These are phyloP conservation scores for Fusarium miscanthi DNA, from an alignment of 2,329 filamentous ascomycete genomes.

Conservation along the genomic window DNA sequence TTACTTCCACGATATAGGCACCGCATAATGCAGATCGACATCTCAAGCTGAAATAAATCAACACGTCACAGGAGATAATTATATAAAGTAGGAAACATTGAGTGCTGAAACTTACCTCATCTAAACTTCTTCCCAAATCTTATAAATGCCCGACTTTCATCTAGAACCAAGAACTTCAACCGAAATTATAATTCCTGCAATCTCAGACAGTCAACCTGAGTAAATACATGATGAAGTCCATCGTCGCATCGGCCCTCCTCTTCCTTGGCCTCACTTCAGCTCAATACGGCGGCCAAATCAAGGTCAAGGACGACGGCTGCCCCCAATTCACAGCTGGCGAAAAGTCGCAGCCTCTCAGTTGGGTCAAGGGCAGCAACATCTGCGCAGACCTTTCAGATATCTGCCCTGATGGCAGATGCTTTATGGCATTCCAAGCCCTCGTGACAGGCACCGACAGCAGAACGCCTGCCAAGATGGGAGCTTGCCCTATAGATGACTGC, in stretches of 20 bases:
- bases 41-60: too few species aligned
- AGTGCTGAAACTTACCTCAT: accelerated
- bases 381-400: slow-evolving; percentile 9
- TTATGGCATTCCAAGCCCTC: slow-evolving; percentile 2
- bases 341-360: not conserved
- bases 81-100: not conserved
- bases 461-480: not conserved
- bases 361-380: not conserved
- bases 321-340: not conserved
- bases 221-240: not conserved
- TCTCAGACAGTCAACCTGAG: accelerated
- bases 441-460: not conserved
- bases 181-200: accelerated
- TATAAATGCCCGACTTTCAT: accelerated
- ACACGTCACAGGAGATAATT: too few species aligned
- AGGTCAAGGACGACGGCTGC: slow-evolving; percentile 1
- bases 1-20: not conserved
- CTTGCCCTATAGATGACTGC: slow-evolving; percentile 1
- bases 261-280: not conserved
- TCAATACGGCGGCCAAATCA: slow-evolving; percentile 15
- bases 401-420: slow-evolving; percentile 9
- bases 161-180: not conserved
- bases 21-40: not conserved
- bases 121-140: accelerated
- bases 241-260: not conserved